Percentiles rank a stretch among this genome's conserved stretches.
Conservation (phyloP, 2,329 filamentous ascomycete species). For the Exophiala phaeomuriformis region DNA sequence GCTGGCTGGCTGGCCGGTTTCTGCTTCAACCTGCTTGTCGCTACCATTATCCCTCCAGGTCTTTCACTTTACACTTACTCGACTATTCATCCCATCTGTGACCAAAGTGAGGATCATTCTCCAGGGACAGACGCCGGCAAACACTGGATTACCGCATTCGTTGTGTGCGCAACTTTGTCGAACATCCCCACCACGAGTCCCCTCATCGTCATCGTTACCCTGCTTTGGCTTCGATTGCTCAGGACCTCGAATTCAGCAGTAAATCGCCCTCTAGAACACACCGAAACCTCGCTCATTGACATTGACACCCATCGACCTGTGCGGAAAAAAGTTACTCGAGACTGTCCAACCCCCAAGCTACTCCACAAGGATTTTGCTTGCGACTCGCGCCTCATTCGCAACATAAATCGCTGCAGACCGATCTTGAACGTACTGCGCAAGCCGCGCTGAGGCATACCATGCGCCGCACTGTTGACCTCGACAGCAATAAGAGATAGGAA, state of each 20-base stretch:
- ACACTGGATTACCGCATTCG: background rate
- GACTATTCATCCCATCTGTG: background rate
- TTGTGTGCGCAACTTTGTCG: background rate
- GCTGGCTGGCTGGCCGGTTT: background rate
- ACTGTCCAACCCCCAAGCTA: too few species aligned
- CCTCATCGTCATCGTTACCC: constrained; percentile 1
- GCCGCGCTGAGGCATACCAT: constrained; percentile 10
- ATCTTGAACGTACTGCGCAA: background rate
- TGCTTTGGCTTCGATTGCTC: background rate
- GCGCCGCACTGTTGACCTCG: constrained; percentile 7
- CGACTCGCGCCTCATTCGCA: too few species aligned
- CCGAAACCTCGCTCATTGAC: background rate
- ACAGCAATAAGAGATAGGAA: constrained; percentile 15
- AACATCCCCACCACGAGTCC: background rate
- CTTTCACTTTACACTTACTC: background rate
- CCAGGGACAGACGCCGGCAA: background rate
- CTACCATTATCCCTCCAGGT: background rate
- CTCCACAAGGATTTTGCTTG: too few species aligned
- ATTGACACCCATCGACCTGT: background rate
- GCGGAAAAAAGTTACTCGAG: background rate
- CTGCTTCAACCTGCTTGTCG: background rate
- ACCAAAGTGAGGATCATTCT: background rate
- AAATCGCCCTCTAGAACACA: background rate
- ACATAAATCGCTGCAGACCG: background rate
- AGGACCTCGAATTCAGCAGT: background rate